These are phyloP conservation scores for Isabelozyma heimii DNA, from an alignment of 805 yeast species.

Conservation along the genomic window DNA sequence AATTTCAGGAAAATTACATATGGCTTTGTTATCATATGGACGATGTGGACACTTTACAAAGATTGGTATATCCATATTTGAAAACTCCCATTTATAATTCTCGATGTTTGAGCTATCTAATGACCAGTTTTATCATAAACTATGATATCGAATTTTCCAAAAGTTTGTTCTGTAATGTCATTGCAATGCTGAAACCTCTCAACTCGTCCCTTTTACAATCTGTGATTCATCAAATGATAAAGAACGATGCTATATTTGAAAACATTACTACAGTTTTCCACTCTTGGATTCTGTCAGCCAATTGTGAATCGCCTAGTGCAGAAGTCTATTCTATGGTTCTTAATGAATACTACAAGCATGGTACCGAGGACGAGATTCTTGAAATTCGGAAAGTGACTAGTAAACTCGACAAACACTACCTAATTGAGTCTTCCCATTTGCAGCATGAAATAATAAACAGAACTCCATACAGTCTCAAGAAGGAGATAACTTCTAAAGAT, in stretches of 20 bases:
- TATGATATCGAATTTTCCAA: conserved; percentile 33
- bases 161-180: conserved; percentile 19
- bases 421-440: conserved; percentile 19
- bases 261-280: conserved; percentile 18
- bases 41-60: conserved; percentile 22
- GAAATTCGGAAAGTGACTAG: conserved; percentile 11
- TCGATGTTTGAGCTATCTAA: conserved; percentile 23
- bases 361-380: conserved; percentile 22
- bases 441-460: conserved; percentile 24
- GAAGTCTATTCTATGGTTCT: conserved; percentile 23
- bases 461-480: conserved; percentile 22
- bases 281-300: conserved; percentile 24
- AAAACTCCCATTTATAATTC: conserved; percentile 17
- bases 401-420: conserved; percentile 15
- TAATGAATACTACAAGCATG: conserved; percentile 27
- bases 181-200: conserved; percentile 18
- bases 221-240: conserved; percentile 19
- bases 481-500: conserved; percentile 22
- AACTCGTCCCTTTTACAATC: conserved; percentile 25
- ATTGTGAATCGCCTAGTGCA: conserved; percentile 21
- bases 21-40: conserved; percentile 37
- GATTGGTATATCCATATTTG: conserved; percentile 18
- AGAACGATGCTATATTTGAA: conserved; percentile 30
- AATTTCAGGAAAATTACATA: conserved; percentile 22
- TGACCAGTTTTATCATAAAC: conserved; percentile 27